Evolutionary conservation across 1,284 basidiomycete species (phyloP).

Genomic region (Ustilago trichophora): DNA sequence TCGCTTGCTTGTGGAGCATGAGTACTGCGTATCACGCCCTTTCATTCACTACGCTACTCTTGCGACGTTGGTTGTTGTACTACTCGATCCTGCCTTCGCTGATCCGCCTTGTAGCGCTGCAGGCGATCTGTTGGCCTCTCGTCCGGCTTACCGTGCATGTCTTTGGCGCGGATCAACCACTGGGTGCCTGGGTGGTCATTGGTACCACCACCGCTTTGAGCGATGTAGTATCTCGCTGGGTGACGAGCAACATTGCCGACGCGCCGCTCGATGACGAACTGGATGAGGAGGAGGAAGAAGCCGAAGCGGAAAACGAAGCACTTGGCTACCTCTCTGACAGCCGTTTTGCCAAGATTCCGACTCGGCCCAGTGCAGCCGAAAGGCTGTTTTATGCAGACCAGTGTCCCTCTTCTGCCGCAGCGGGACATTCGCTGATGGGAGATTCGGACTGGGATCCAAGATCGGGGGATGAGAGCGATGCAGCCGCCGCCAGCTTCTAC

Average conservation of each 20-base stretch:
- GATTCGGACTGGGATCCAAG: constrained; percentile 41
- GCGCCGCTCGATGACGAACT: constrained; percentile 41
- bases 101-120: constrained; percentile 81
- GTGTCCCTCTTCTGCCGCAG: constrained; percentile 1
- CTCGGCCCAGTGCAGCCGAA: constrained; percentile 11
- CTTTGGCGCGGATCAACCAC: constrained; percentile 75
- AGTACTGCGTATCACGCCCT: constrained; percentile 84
- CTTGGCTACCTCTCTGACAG: constrained; percentile 23
- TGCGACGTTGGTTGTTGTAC: constrained; percentile 81
- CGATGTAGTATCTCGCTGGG: constrained; percentile 63
- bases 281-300: constrained; percentile 29
- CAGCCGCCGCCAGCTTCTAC: constrained; percentile 21
- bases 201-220: constrained; percentile 75
- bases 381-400: constrained; percentile 11
- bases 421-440: constrained; percentile 1
- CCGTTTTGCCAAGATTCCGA: constrained; percentile 24
- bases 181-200: constrained; percentile 80
- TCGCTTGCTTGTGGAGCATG: constrained; percentile 67
- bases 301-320: constrained; percentile 22
- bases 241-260: constrained; percentile 65
- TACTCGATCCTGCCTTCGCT: constrained; percentile 81
- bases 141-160: constrained; percentile 79
- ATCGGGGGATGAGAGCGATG: constrained; percentile 43
- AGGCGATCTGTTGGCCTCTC: constrained; percentile 86
- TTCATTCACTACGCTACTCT: constrained; percentile 78